Evolutionary conservation across 1,284 basidiomycete genomes (phyloP).

Genomic region (Puccinia novopanici): DNA sequence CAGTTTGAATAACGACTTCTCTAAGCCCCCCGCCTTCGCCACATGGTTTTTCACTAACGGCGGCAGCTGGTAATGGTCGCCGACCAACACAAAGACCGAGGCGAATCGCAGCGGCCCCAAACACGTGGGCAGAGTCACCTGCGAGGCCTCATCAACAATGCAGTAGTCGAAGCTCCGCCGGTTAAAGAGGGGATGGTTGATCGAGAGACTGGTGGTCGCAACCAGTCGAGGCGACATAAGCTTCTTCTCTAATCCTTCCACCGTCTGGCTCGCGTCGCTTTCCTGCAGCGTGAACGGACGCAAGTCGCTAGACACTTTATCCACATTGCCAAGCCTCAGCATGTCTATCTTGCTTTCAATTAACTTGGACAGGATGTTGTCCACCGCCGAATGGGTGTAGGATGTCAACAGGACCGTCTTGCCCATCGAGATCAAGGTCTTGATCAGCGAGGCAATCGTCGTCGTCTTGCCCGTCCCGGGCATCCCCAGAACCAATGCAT

Average conservation of each 20-base stretch:
- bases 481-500: slow-evolving; percentile 92
- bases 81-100: slow-evolving; percentile 87
- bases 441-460: slow-evolving; percentile 84
- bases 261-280: slow-evolving; percentile 62
- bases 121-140: slow-evolving; percentile 93
- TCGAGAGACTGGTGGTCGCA: slow-evolving; percentile 87
- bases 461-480: slow-evolving; percentile 98
- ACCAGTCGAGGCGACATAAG: slow-evolving; percentile 86
- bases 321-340: slow-evolving; percentile 81
- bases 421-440: slow-evolving; percentile 72
- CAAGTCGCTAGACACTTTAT: slow-evolving; percentile 65
- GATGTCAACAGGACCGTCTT: slow-evolving; percentile 86
- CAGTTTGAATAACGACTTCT: slow-evolving; percentile 83
- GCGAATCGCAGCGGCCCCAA: slow-evolving; percentile 88
- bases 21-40: slow-evolving; percentile 81
- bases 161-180: slow-evolving; percentile 90
- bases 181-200: slow-evolving; percentile 85
- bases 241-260: slow-evolving; percentile 76
- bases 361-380: slow-evolving; percentile 81
- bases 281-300: slow-evolving; percentile 33
- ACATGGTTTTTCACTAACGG: slow-evolving; percentile 73
- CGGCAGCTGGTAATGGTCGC: slow-evolving; percentile 94
- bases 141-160: slow-evolving; percentile 96
- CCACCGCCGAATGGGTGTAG: slow-evolving; percentile 97
- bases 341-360: slow-evolving; percentile 68